phyloP scores from a whole-genome alignment of 1,284 basidiomycete genomes.

The Neolentinus lepideus region DNA sequence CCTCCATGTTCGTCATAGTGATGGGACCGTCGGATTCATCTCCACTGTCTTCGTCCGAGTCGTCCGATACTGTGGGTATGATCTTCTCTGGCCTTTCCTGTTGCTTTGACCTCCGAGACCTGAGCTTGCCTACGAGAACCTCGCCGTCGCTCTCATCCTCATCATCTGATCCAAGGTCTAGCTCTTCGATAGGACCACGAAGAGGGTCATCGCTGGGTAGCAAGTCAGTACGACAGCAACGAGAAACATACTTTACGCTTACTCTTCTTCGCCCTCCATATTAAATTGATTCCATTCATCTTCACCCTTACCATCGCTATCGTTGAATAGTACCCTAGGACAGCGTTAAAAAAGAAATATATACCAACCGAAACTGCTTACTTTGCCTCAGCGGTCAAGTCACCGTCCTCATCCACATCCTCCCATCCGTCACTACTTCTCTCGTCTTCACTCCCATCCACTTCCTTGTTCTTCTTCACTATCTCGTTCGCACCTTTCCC shows the following conservation, averaged over 20 bases:
- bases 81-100: conserved; percentile 39
- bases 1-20: conserved; percentile 74
- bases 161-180: conserved; percentile 64
- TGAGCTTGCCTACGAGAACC: conserved; percentile 24
- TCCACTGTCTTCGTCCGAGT: conserved; percentile 34
- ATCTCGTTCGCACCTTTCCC: conserved; percentile 1
- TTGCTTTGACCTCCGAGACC: conserved; percentile 46
- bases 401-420: conserved; percentile 44
- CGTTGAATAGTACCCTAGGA: conserved; percentile 38
- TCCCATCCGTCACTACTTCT: conserved; percentile 53
- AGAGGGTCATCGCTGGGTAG: conserved; percentile 33
- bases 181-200: conserved; percentile 50
- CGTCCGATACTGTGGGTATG: conserved; percentile 37
- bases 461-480: conserved; percentile 9
- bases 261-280: conserved; percentile 31
- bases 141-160: conserved; percentile 35
- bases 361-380: conserved; percentile 20
- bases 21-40: conserved; percentile 49
- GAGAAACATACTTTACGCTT: conserved; percentile 16
- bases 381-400: conserved; percentile 36
- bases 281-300: conserved; percentile 44
- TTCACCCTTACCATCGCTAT: conserved; percentile 41
- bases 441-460: conserved; percentile 19
- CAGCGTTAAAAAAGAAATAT: conserved; percentile 1
- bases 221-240: conserved; percentile 12